These are phyloP conservation scores for Aureobasidium sp. DNA, from an alignment of 2,329 filamentous ascomycete species.

Conservation along the genomic window DNA sequence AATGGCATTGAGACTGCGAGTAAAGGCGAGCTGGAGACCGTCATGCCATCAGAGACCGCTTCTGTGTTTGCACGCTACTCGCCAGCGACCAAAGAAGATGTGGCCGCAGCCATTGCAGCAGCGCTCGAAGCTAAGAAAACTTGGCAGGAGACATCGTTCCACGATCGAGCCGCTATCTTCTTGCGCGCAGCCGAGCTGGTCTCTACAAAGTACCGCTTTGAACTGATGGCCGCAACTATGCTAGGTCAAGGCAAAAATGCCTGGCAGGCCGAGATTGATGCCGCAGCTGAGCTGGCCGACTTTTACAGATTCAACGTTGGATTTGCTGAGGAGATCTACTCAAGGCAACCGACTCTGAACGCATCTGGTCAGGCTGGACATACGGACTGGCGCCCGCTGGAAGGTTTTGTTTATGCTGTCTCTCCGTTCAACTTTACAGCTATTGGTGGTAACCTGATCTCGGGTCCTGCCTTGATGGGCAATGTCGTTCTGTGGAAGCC, in stretches of 20 bases:
- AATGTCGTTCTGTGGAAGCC: constrained; percentile 41
- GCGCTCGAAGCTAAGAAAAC: constrained; percentile 30
- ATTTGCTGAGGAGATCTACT: constrained; percentile 31
- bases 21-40: too few relatives aligned
- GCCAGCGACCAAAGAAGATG: too few relatives aligned
- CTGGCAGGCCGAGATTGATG: constrained; percentile 36
- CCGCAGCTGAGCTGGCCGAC: constrained; percentile 32
- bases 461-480: constrained; percentile 33
- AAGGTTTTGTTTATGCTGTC: constrained; percentile 39
- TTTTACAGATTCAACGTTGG: constrained; percentile 32
- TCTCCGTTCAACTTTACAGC: constrained; percentile 41
- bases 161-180: constrained; percentile 33
- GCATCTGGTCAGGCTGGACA: constrained; percentile 20
- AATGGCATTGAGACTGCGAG: too few relatives aligned
- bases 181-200: constrained; percentile 30
- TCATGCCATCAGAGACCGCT: too few relatives aligned
- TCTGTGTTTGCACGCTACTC: too few relatives aligned
- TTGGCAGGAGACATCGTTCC: constrained; percentile 31
- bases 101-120: constrained; percentile 23
- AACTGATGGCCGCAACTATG: constrained; percentile 37
- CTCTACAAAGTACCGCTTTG: constrained; percentile 24
- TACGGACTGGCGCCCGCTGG: constrained; percentile 34
- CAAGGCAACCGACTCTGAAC: constrained; percentile 31
- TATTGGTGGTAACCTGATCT: constrained; percentile 33
- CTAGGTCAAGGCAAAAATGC: constrained; percentile 37